Evolutionary conservation across 2,329 filamentous ascomycete genomes (phyloP).

Genomic region (Hymenoscyphus linearis): DNA sequence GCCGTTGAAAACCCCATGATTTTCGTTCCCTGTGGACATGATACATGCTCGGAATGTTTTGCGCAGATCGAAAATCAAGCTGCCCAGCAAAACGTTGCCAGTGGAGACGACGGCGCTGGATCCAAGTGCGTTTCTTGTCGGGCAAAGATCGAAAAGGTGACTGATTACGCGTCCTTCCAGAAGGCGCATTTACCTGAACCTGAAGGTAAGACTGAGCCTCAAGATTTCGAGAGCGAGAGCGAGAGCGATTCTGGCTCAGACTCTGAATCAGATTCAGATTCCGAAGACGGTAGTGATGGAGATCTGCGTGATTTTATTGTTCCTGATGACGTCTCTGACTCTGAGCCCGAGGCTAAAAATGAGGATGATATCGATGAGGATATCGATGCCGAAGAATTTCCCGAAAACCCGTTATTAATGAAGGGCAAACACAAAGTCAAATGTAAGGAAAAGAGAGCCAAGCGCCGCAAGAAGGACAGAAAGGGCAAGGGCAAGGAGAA

Average conservation of each 20-base stretch:
- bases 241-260: constrained; percentile 27
- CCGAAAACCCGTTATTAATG: constrained; percentile 23
- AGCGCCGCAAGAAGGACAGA: constrained; percentile 32
- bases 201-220: constrained; percentile 13
- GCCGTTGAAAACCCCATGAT: constrained; percentile 68
- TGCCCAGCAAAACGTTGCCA: constrained; percentile 46
- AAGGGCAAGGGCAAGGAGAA: constrained; percentile 33
- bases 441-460: constrained; percentile 35
- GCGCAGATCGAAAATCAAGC: constrained; percentile 60
- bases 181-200: constrained; percentile 54
- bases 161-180: constrained; percentile 69
- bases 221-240: constrained; percentile 17
- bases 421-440: constrained; percentile 30
- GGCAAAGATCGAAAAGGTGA: constrained; percentile 62
- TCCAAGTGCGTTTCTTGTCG: constrained; percentile 70
- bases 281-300: constrained; percentile 34
- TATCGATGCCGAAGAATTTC: constrained; percentile 28
- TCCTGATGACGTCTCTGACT: constrained; percentile 35
- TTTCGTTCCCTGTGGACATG: constrained; percentile 78
- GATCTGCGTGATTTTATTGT: constrained; percentile 53
- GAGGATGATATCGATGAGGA: constrained; percentile 29
- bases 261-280: constrained; percentile 19
- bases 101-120: constrained; percentile 49
- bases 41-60: constrained; percentile 73
- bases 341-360: constrained; percentile 22